Base-by-base conservation (phyloP, 2,329 filamentous ascomycete genomes). In the Apiospora koreana region DNA sequence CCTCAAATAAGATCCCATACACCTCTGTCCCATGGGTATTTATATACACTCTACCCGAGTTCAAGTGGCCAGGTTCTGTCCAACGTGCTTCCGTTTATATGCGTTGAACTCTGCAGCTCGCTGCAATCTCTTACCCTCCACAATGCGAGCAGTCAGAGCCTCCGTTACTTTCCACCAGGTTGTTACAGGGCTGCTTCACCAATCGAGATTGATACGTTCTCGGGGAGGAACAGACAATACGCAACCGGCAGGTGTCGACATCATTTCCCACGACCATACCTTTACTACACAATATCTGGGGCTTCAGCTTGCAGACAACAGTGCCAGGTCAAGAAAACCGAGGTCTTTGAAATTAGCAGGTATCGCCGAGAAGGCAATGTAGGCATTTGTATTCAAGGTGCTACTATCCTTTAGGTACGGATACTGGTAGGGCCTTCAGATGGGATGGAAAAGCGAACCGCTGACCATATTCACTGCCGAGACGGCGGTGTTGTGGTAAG, bases 341-440 rank as follows among this genome's bases (percentile, higher is more conserved):
- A 81, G 10, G 80, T 80, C 0, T 83, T 83, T 41, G 77, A 83
- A 10, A 70, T 46, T 1, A 16, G 25, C 42, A 43, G 42, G 42
- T 62, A 38, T 35, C 48, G 5, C 12, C 8, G 23, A n/a, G 1
- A 62, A 23, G 0, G 3, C 16, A 12, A 38, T 12, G 18, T 1
- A 38, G 31, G n/a, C 3, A 21, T 25, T 31, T 16, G 6, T 10
- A 10, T 10, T 38, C 8, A 38, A 14, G 31, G 18, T 23, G 21
- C 54, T 62, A 28, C 35, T 35, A 21, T 21, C 82, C 8, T 66
- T 48, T 16, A 77, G 76, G 65, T 83, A 84, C 48, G 76, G 83
- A 72, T 83, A 84, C 69, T 83, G 79, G 79, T 83, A 81, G 81
- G 82, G 82, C 0, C 75, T 75, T 2, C 71, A 77, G 16, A 73